Conservation (phyloP, 164 flowering plant genomes). For the Malania oleifera region DNA sequence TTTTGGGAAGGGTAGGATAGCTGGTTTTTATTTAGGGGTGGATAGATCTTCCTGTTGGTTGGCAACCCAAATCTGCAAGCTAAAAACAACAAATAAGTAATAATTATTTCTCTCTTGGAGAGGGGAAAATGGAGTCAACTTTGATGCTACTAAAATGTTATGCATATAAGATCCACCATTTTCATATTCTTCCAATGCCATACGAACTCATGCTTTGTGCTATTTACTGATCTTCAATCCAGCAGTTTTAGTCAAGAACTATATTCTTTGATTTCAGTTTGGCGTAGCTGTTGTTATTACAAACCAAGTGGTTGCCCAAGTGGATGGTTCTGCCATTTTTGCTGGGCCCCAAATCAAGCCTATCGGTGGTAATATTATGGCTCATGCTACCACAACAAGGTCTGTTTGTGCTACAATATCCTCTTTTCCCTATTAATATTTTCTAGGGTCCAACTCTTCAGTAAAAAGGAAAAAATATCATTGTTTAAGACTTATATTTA, state of each 20-base stretch:
- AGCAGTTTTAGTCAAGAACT: background rate
- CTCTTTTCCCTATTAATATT: background rate
- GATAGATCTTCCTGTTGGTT: no score
- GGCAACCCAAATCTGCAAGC: no score
- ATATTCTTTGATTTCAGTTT: slow-evolving; percentile 41
- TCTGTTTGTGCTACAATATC: slow-evolving; percentile 16
- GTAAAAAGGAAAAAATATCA: background rate
- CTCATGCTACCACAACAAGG: slow-evolving; percentile 98
- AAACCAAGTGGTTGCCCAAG: slow-evolving; percentile 98
- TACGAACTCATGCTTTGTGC: no score
- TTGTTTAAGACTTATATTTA: background rate
- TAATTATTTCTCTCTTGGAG: no score
- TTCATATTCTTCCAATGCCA: background rate
- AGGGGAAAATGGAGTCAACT: no score
- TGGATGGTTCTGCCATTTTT: slow-evolving; percentile 90
- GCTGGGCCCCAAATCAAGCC: slow-evolving; percentile 96
- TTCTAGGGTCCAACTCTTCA: background rate
- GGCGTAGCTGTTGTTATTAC: slow-evolving; percentile 98
- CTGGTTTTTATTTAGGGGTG: no score
- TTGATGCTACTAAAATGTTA: no score
- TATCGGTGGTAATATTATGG: slow-evolving; percentile 98
- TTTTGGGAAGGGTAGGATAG: no score
- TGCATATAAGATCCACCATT: background rate
- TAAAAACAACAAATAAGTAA: no score
- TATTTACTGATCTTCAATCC: background rate